These are phyloP conservation scores for Mercurialis annua DNA, from an alignment of 345 rosid genomes.

Conservation along the genomic window DNA sequence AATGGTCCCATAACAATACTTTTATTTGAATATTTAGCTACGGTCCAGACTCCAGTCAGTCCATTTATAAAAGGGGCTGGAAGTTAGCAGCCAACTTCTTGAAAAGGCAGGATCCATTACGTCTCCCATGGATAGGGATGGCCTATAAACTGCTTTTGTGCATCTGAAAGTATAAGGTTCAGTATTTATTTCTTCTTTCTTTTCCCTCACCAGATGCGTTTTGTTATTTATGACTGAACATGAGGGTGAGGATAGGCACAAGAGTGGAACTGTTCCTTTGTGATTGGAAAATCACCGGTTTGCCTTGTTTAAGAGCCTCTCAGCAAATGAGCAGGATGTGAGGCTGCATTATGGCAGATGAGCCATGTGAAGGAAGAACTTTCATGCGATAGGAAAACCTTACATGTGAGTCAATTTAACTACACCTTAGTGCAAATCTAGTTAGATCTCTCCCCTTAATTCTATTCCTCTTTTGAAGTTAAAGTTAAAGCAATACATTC, in stretches of 20 bases:
- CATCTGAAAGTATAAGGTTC: neutral
- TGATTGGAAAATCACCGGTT: no score
- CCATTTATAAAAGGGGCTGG: neutral
- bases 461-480: neutral
- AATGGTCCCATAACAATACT: neutral
- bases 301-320: no score
- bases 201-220: no score
- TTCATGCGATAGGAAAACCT: neutral
- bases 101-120: neutral
- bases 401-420: neutral
- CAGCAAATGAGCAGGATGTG: no score
- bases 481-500: neutral
- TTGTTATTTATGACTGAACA: no score
- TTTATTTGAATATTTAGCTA: neutral
- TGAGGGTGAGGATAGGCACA: no score
- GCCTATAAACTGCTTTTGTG: neutral
- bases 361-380: no score
- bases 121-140: neutral
- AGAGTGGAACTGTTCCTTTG: no score
- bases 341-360: no score
- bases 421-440: neutral
- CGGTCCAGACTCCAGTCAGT: neutral
- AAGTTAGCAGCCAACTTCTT: neutral
- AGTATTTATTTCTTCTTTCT: neutral
- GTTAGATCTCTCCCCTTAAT: neutral